A percentile compares a stretch with the other conserved stretches of the same genome.
Evolutionary conservation across 2,329 filamentous ascomycete genomes (phyloP).

Genomic region (Zymoseptoria brevis): DNA sequence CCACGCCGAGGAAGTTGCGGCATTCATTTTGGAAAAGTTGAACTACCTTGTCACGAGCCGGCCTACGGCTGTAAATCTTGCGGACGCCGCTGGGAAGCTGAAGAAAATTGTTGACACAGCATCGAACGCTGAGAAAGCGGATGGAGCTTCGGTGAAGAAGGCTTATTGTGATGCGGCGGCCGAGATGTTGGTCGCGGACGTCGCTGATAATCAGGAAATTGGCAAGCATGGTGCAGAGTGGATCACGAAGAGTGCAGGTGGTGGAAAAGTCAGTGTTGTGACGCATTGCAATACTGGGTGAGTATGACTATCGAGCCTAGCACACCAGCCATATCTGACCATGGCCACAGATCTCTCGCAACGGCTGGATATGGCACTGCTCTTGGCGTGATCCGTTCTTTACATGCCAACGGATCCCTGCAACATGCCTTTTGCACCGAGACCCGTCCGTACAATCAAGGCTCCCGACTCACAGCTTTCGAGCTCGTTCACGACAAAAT

Average conservation of each 20-base stretch:
- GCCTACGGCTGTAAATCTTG: conserved; percentile 90
- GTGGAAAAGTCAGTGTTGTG: conserved; percentile 64
- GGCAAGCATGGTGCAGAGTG: conserved; percentile 76
- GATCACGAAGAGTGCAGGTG: conserved; percentile 57
- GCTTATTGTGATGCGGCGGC: conserved; percentile 76
- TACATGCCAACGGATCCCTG: conserved; percentile 59
- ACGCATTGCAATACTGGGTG: conserved; percentile 98
- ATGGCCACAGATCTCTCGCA: conserved; percentile 61
- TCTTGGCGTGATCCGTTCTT: conserved; percentile 81
- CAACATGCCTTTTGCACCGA: conserved; percentile 91
- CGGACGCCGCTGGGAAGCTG: conserved; percentile 78
- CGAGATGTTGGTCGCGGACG: conserved; percentile 77
- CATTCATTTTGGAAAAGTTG: conserved; percentile 67
- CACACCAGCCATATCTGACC: conserved; percentile 18
- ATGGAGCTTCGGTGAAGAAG: conserved; percentile 50
- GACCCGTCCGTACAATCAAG: conserved; percentile 96
- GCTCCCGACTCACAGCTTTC: conserved; percentile 86
- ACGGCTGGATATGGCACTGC: conserved; percentile 98
- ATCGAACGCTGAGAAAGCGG: conserved; percentile 34
- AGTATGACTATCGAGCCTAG: background rate
- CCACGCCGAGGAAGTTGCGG: conserved; percentile 52
- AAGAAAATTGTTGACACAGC: conserved; percentile 54
- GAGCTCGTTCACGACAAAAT: conserved; percentile 93
- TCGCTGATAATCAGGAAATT: conserved; percentile 79
- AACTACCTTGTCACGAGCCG: conserved; percentile 82